Evolutionary conservation across 1,284 basidiomycete genomes (phyloP), one percentile per base, ranked within the genome.

Genomic region (Ganoderma meredithae): DNA sequence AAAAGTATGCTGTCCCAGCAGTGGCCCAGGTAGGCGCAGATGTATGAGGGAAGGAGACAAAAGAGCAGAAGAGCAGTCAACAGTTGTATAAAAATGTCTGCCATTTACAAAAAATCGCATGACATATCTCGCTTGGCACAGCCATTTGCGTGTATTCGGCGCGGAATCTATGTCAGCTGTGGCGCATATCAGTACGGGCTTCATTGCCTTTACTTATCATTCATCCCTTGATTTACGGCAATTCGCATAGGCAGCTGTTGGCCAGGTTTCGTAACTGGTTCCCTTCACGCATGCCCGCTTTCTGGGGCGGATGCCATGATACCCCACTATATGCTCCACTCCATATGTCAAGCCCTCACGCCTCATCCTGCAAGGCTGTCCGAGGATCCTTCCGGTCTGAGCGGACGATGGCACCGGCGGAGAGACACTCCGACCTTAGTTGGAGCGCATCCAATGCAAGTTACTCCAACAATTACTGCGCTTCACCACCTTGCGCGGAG

Each of bases 1-100:
- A 88, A 73, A 66, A 70, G 58, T 77, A 71, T 41, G 76, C 73
- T 3, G 52, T 55, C 7, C 52, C 52, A 31, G 52, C 25, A 33
- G 67, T 56, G 52, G 61, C 59, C 19, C 65, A 69, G 61, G 66
- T 67, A 22, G 69, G 71, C 59, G 63, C 71, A 59, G 70, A 69
- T 59, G 69, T 72, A 59, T 72, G 40, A 67, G 44, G 2, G 31
- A 22, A 49, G 25, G 22, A 19, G 9, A 1, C 4, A 12, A 13
- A 61, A 15, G 13, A 33, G 31, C 15, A 55, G 9, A 61, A 15
- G 13, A 33, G 31, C 15, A 55, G 9, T 13, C 27, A 22, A 25
- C 47, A 49, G 12, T 25, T 10, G 22, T 49, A 22, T 49, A 49
- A 25, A 49, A 49, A 19, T 49, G 27, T 25, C 22, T 49, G 22